Evolutionary conservation across 352 stramenopile genomes (phyloP).

Genomic region (Sclerospora graminicola): DNA sequence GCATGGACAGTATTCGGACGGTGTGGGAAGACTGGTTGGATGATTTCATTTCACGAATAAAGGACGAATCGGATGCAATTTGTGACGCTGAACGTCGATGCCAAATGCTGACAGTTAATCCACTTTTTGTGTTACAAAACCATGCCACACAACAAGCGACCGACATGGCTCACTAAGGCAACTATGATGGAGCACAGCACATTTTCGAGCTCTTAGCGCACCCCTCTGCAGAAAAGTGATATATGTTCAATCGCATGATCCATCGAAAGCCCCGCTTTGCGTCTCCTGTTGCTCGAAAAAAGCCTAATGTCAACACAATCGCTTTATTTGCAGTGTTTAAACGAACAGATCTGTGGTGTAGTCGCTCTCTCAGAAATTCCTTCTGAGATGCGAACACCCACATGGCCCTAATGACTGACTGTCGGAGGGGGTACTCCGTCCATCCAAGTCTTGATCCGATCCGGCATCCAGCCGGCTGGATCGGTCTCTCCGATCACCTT

Average conservation of each 20-base stretch:
- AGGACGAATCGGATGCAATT: conserved; percentile 28
- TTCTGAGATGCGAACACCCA: no score
- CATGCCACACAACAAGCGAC: conserved; percentile 85
- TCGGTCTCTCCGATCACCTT: no score
- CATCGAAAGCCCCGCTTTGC: conserved; percentile 38
- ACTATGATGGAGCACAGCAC: conserved; percentile 52
- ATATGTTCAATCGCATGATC: conserved; percentile 43
- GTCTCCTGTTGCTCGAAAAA: conserved; percentile 81
- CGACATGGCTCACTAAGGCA: conserved; percentile 53
- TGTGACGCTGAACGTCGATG: conserved; percentile 24
- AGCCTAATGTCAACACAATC: no score
- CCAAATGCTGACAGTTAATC: conserved; percentile 62
- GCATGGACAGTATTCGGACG: conserved; percentile 27
- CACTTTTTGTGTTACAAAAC: conserved; percentile 82
- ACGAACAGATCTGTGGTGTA: no score
- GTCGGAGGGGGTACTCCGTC: no score
- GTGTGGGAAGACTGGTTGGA: conserved; percentile 55
- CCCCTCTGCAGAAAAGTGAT: conserved; percentile 25
- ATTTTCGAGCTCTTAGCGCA: conserved; percentile 62
- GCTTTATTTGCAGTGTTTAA: no score
- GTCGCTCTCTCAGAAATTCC: no score
- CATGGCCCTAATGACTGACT: no score
- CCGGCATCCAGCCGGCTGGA: no score
- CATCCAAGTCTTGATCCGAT: no score
- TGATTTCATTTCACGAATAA: conserved; percentile 34